Evolutionary conservation across 1,139 yeast species (phyloP).

Genomic region (Yamadazyma buinensis): DNA sequence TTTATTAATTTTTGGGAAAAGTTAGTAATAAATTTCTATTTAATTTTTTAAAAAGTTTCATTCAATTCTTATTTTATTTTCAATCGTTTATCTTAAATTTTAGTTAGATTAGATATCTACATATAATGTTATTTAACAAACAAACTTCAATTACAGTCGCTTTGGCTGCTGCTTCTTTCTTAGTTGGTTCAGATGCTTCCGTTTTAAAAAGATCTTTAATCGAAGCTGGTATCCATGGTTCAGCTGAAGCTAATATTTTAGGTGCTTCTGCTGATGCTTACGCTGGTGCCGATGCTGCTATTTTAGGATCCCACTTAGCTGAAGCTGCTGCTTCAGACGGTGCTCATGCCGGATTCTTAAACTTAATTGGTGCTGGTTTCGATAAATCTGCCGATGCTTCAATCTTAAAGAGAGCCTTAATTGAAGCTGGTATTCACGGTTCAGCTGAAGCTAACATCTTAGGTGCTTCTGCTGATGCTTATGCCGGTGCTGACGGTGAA

Average conservation of each 20-base stretch:
- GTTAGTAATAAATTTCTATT: slow-evolving; percentile 9
- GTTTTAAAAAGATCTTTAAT: slow-evolving; percentile 8
- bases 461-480: slow-evolving; percentile 9
- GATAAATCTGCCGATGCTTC: slow-evolving; percentile 3
- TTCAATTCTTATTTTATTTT: slow-evolving; percentile 1
- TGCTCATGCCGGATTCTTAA: neutral
- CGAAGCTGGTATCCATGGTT: slow-evolving; percentile 10
- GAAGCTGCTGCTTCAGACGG: slow-evolving; percentile 6
- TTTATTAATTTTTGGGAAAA: slow-evolving; percentile 14
- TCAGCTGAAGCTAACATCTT: slow-evolving; percentile 5
- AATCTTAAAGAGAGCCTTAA: slow-evolving; percentile 10
- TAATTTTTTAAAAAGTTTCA: slow-evolving; percentile 1
- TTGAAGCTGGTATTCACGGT: slow-evolving; percentile 10
- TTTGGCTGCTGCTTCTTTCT: slow-evolving; percentile 15
- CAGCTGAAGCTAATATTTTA: slow-evolving; percentile 4
- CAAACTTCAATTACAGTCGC: slow-evolving; percentile 15
- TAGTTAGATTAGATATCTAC: no score
- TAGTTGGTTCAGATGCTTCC: slow-evolving; percentile 12
- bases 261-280: slow-evolving; percentile 4
- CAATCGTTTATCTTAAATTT: slow-evolving; percentile 1
- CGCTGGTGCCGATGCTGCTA: slow-evolving; percentile 6
- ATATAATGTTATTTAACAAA: slow-evolving; percentile 15
- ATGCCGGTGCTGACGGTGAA: slow-evolving; percentile 10
- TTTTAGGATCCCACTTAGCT: slow-evolving; percentile 5
- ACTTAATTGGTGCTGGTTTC: neutral